Evolutionary conservation across 768 basidiomycete genomes (phyloP).

Genomic region (Pleurotus tuber-regium): DNA sequence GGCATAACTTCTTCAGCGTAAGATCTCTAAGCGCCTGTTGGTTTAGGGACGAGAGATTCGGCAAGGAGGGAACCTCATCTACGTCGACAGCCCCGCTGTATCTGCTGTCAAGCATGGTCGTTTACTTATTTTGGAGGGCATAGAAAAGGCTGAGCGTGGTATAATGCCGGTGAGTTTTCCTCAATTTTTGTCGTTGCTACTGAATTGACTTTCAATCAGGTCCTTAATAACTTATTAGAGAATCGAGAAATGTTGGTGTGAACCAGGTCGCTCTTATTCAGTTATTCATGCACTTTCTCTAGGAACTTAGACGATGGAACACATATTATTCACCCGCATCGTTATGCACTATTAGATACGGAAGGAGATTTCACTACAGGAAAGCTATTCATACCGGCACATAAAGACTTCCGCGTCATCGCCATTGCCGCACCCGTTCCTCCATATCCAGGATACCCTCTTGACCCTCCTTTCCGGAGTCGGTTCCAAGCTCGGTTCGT

Average conservation of each 20-base stretch:
- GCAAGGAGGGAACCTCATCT: slow-evolving; percentile 58
- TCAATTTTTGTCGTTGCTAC: neutral
- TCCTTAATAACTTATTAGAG: slow-evolving; percentile 67
- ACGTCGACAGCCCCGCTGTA: slow-evolving; percentile 66
- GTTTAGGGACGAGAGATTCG: slow-evolving; percentile 58
- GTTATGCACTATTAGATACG: slow-evolving; percentile 48
- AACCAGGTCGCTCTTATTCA: neutral
- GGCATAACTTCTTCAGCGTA: neutral
- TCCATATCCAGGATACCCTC: slow-evolving; percentile 62
- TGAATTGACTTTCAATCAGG: slow-evolving; percentile 23
- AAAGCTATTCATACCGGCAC: slow-evolving; percentile 59
- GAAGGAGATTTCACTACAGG: slow-evolving; percentile 24
- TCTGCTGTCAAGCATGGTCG: slow-evolving; percentile 65
- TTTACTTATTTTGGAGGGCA: slow-evolving; percentile 63
- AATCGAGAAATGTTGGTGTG: slow-evolving; percentile 61
- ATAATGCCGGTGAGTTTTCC: slow-evolving; percentile 58
- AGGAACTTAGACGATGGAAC: slow-evolving; percentile 72
- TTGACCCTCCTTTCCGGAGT: slow-evolving; percentile 67
- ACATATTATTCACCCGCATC: slow-evolving; percentile 64
- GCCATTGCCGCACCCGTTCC: slow-evolving; percentile 70
- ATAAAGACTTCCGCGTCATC: slow-evolving; percentile 65
- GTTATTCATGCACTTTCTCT: neutral
- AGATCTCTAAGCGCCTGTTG: neutral
- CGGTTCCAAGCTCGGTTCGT: slow-evolving; percentile 69
- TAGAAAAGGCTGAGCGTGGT: slow-evolving; percentile 70